A percentile compares a stretch with the other conserved stretches of the same genome.
Conservation (phyloP, 441 rosid species). For the Erodium moschatum region DNA sequence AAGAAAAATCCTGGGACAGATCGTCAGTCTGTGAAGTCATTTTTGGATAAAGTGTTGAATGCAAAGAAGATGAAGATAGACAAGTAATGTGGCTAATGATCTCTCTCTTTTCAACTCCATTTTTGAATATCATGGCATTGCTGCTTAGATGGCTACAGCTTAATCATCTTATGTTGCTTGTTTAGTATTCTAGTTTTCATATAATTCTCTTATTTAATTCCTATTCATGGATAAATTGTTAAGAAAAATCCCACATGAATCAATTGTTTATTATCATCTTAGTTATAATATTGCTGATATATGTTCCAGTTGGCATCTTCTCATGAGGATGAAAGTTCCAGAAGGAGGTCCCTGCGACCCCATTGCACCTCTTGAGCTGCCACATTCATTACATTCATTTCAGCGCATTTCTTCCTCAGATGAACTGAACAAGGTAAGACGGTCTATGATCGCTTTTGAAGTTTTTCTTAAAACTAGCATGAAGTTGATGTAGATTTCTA, state of each 20-base stretch:
- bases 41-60: constrained; percentile 48
- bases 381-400: constrained; percentile 83
- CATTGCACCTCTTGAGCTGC: constrained; percentile 80
- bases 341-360: constrained; percentile 72
- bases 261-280: not conserved
- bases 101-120: constrained; percentile 8
- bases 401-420: constrained; percentile 46
- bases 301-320: constrained; percentile 72
- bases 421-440: not conserved
- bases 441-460: not conserved
- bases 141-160: not conserved
- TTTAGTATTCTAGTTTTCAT: not conserved
- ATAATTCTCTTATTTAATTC: not conserved
- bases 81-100: constrained; percentile 38
- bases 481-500: too few relatives aligned
- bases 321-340: constrained; percentile 74
- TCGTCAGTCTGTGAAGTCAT: constrained; percentile 46
- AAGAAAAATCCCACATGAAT: not conserved
- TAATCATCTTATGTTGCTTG: constrained; percentile 8
- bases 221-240: not conserved
- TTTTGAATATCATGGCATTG: not conserved
- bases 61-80: constrained; percentile 92
- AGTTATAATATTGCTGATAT: constrained; percentile 9
- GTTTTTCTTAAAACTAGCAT: too few relatives aligned
- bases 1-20: constrained; percentile 86